Evolutionary conservation across 2,329 filamentous ascomycete genomes (phyloP).

Genomic region (Samsoniella hepiali): DNA sequence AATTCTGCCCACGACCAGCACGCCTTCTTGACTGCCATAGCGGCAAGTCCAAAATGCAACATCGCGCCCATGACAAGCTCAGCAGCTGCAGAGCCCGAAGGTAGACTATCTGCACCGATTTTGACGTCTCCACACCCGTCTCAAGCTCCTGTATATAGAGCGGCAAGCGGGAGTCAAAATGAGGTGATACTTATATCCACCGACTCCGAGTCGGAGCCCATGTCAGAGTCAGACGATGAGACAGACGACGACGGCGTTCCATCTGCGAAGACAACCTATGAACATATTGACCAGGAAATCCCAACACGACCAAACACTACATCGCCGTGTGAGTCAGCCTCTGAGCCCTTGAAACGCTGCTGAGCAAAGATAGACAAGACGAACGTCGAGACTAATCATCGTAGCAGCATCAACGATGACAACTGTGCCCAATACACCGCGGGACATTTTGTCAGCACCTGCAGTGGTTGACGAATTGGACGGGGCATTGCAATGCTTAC

Average conservation of each 20-base stretch:
- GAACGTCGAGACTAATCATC: background rate
- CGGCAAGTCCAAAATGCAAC: background rate
- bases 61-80: background rate
- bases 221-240: background rate
- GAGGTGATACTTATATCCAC: background rate
- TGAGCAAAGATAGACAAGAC: background rate
- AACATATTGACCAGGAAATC: background rate
- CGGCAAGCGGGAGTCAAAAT: background rate
- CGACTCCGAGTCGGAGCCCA: background rate
- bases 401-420: background rate
- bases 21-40: background rate
- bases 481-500: background rate
- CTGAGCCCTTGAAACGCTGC: background rate
- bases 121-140: background rate
- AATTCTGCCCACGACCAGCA: background rate
- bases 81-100: background rate
- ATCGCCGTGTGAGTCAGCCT: background rate
- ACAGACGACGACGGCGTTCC: background rate
- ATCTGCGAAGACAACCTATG: background rate
- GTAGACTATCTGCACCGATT: background rate
- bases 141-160: background rate
- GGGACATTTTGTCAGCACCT: background rate
- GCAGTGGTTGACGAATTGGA: background rate
- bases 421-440: background rate
- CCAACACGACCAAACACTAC: background rate